Base-by-base conservation (phyloP, 2,329 filamentous ascomycete species). In the Uncinocarpus reesii region DNA sequence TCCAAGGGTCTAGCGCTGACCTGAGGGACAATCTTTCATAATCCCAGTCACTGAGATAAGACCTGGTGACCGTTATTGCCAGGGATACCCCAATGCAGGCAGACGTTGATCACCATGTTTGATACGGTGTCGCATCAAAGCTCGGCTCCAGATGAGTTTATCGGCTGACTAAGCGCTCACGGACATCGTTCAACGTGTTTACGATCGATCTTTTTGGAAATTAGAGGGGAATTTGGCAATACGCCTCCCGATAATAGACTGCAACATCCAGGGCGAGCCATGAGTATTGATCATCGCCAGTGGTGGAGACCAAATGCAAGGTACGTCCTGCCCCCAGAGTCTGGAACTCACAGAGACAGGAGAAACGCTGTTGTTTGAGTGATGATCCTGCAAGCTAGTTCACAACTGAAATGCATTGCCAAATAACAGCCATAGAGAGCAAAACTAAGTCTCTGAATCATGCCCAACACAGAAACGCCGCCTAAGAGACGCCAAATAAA, bases 81-180 rank as follows among this genome's bases (percentile, higher is more conserved):
- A n/a, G n/a, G n/a, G 20, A 26, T 28, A 15, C 36, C 5, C n/a
- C 5, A 15, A 41, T 41, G 38, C 23, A 20, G 29, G 38, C 26
- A 20, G 7, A 16, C 20, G 38, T 29, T 15, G 38, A 41, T 41
- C 38, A 18, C 23, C 38, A 41, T 41, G 38, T 41, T 13, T 15
- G 11, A 28, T n/a, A 41, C 20, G 38, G 23, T 3, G 23, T 41
- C n/a, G n/a, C n/a, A n/a, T n/a, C n/a, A n/a, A n/a, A n/a, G n/a
- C n/a, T n/a, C n/a, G n/a, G n/a, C n/a, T n/a, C n/a, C n/a, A n/a
- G n/a, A n/a, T n/a, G n/a, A 28, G 26, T 11, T 6, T 28, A 11
- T 6, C 11, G 26, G 38, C n/a, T 41, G 38, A 41, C 38, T 41
- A 41, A 41, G 20, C 42, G n/a, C n/a, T n/a, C n/a, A n/a, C n/a